Base-by-base conservation (phyloP, 139 green algal species). In the Pleodorina starrii region DNA sequence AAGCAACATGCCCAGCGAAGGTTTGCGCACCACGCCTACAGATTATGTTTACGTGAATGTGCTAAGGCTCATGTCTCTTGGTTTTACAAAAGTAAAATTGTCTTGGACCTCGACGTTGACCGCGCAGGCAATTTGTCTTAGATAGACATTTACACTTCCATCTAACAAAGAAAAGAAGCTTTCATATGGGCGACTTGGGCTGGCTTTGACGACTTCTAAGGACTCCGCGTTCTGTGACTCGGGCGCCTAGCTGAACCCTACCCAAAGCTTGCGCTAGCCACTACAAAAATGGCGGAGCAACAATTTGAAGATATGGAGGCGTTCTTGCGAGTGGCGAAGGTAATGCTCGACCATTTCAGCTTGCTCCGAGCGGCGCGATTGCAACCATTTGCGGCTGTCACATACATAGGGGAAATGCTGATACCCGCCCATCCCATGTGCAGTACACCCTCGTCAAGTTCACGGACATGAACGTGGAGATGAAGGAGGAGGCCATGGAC, bases 401-500 rank as follows among this genome's bases (percentile, higher is more conserved):
- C n/a, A n/a, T n/a, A n/a, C n/a, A n/a, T n/a, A n/a, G n/a, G n/a
- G n/a, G n/a, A n/a, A n/a, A n/a, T n/a, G 36, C 69, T 48, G n/a
- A 40, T 73, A 40, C 63, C 63, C 11, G 63, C 35, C 16, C 29
- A 25, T 25, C 25, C 54, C 54, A 66, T 73, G 27, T 36, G 69
- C 69, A 87, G 84, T 98, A 99, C 87, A 96, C 97, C 0, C 88
- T 99, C 4, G 93, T 99, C 21, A 97, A 96, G 69, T 90, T 94
- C 71, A 96, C 92, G 17, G 95, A 98, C 87, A 98, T 99, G 95
- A 88, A 93, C 51, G 69, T 88, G 32, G 97, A 99, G 60, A 96
- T 98, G 95, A 89, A 93, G 46, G 94, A 98, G 57, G 96, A 98
- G 72, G 95, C 95, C 1, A 94, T 98, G 91, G 96, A 98, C 66